phyloP scores from a whole-genome alignment of 495 filamentous ascomycete genomes.

The Tuber borchii region DNA sequence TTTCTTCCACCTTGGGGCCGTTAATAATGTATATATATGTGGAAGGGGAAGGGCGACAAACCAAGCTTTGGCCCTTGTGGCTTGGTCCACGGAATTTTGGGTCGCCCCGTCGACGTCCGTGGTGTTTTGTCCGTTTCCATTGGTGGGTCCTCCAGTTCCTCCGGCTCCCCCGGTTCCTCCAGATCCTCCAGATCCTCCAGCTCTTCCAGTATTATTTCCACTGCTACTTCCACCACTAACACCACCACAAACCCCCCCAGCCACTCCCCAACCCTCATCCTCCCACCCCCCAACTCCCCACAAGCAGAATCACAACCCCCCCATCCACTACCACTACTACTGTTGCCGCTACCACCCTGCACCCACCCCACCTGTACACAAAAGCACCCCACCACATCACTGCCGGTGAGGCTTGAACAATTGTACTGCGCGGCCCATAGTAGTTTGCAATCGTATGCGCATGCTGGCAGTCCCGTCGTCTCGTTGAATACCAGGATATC shows the following conservation, averaged over 20 bases:
- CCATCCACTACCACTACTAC: constrained; percentile 13
- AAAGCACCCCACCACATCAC: constrained; percentile 26
- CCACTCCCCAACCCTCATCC: constrained; percentile 22
- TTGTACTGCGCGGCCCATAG: constrained; percentile 36
- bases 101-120: neutral
- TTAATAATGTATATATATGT: constrained; percentile 5
- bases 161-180: neutral
- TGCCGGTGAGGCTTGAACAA: constrained; percentile 11
- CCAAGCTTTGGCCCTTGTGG: constrained; percentile 21
- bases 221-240: constrained; percentile 3
- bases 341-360: neutral
- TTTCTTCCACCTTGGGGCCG: constrained; percentile 28
- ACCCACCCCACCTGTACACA: constrained; percentile 22
- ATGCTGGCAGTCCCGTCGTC: constrained; percentile 30
- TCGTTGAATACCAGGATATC: constrained; percentile 33
- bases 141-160: neutral
- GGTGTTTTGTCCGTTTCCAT: neutral
- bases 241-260: constrained; percentile 24
- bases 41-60: constrained; percentile 1
- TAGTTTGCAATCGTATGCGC: constrained; percentile 30
- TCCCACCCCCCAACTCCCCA: constrained; percentile 9
- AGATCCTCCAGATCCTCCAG: too few relatives aligned
- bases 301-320: constrained; percentile 25
- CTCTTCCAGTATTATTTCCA: neutral
- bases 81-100: constrained; percentile 17